These are phyloP conservation scores for Penicillium pancosmium DNA, from an alignment of 495 filamentous ascomycete species.

Conservation along the genomic window DNA sequence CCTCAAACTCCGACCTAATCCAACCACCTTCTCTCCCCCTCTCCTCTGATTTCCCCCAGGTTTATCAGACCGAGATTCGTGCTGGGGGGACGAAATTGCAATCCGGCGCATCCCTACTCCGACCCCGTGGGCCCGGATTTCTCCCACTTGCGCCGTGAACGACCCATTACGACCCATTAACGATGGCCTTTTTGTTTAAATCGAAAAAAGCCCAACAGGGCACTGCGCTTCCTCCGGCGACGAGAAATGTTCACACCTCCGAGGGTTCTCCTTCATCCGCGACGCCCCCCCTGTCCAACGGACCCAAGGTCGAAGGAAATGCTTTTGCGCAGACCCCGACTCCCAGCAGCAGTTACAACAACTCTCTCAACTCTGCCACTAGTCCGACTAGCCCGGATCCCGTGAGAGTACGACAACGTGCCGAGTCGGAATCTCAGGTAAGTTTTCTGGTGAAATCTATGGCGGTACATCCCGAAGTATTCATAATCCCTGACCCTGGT, in stretches of 20 bases:
- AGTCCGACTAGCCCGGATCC: slow-evolving; percentile 51
- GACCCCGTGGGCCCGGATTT: slow-evolving; percentile 12
- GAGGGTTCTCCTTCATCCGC: slow-evolving; percentile 42
- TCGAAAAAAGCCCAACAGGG: slow-evolving; percentile 59
- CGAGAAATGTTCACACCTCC: slow-evolving; percentile 54
- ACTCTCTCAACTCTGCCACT: slow-evolving; percentile 59
- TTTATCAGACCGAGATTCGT: slow-evolving; percentile 2
- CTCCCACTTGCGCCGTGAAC: slow-evolving; percentile 30
- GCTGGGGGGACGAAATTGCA: slow-evolving; percentile 15
- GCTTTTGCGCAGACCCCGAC: slow-evolving; percentile 54
- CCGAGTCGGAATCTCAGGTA: slow-evolving; percentile 56
- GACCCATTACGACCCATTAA: slow-evolving; percentile 47
- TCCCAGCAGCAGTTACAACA: slow-evolving; percentile 66
- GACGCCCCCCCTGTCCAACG: slow-evolving; percentile 37
- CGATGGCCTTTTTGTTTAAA: slow-evolving; percentile 67
- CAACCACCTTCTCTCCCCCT: not conserved
- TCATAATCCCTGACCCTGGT: slow-evolving; percentile 18
- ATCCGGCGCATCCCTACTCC: slow-evolving; percentile 18
- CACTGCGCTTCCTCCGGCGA: slow-evolving; percentile 53
- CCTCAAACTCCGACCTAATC: not conserved
- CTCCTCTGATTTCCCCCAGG: not conserved
- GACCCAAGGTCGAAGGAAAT: slow-evolving; percentile 43
- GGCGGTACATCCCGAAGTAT: not conserved
- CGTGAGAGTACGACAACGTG: slow-evolving; percentile 50
- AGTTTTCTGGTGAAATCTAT: slow-evolving; percentile 17